Base-by-base conservation (phyloP, 805 yeast genomes). In the Saturnispora galanensis region DNA sequence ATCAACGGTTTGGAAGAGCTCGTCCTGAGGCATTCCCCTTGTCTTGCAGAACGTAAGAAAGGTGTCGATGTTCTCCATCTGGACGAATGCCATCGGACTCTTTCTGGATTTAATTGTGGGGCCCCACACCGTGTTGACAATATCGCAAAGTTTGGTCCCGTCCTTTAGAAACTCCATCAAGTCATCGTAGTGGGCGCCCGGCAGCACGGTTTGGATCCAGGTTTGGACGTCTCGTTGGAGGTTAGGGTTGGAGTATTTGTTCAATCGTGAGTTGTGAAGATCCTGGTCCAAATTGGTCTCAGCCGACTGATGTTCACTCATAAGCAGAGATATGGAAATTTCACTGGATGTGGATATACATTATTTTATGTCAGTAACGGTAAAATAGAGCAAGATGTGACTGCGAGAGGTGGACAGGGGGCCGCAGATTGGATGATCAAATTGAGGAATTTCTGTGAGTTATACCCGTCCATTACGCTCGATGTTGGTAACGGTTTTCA, bases 51-150 rank as follows among this genome's bases (percentile, higher is more conserved):
- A 76, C 5, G 69, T 63, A 33, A 86, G 64, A 55, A 86, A 86
- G 50, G 76, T 75, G 41, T 86, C 77, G 31, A 86, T 84, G 55
- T 85, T 85, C 56, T 86, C 95, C 96, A 86, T 86, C 62, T 80
- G 76, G 12, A 79, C 74, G 58, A 85, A 86, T 2, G 94, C 90
- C 81, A 84, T 78, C 42, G 69, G 67, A 10, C 86, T 76, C 41
- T 68, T 69, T 57, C 81, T 84, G 58, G 61, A 79, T 49, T 70
- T 74, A 3, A 68, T 57, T 2, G 66, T 60, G 1, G 66, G 62
- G 5, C 68, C 67, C 56, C 58, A 60, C 13, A 76, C 66, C 1
- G 58, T 58, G 45, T 70, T 71, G 6, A 66, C 63, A 26, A 79
- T 51, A 48, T 62, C 60, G 50, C 82, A 76, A n/a, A 79, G 58